Base-by-base conservation (phyloP, 495 filamentous ascomycete genomes). In the Lasiosphaeria hispida region DNA sequence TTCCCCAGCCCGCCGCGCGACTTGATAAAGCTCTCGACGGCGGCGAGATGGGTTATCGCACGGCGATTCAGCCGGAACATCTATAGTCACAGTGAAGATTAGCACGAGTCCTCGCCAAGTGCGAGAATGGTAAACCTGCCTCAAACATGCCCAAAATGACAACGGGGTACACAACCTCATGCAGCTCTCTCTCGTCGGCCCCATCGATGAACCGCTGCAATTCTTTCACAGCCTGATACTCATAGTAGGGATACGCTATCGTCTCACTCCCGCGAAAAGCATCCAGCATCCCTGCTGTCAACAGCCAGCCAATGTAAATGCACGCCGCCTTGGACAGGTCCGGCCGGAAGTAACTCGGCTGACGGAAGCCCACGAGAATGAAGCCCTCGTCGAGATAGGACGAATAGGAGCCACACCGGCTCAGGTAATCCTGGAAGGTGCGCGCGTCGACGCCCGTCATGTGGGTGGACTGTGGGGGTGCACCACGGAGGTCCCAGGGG, bases 261-360 rank as follows among this genome's bases (percentile, higher is more conserved):
- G 48, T 44, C 15, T 57, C 37, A 7, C 17, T 48, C 0, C 55
- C 55, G 13, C 33, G 18, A 23, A 41, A 41, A 2, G 55, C 55
- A 23, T 57, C 55, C 36, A 57, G 15, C 4, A 57, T 34, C 2
- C 55, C 44, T 0, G 55, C 55, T 10, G 55, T 57, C 13, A 57
- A 35, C 45, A 57, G 36, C 55, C 55, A 57, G 14, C 55, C 55
- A 17, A 57, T 57, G 45, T 57, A 57, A 38, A 57, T 57, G 35
- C 55, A 57, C 13, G 55, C 55, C 7, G 55, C 43, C 37, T 57
- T 57, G 30, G 55, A 57, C 44, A 57, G 47, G 34, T 57, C 55
- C 2, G 55, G 55, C 3, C 55, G 33, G 37, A 57, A 57, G 18
- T 57, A 57, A 15, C 44, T 49, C 36, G 33, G 55, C 44, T 57